Evolutionary conservation across 2,329 filamentous ascomycete species (phyloP).

Genomic region (Capronia americana): DNA sequence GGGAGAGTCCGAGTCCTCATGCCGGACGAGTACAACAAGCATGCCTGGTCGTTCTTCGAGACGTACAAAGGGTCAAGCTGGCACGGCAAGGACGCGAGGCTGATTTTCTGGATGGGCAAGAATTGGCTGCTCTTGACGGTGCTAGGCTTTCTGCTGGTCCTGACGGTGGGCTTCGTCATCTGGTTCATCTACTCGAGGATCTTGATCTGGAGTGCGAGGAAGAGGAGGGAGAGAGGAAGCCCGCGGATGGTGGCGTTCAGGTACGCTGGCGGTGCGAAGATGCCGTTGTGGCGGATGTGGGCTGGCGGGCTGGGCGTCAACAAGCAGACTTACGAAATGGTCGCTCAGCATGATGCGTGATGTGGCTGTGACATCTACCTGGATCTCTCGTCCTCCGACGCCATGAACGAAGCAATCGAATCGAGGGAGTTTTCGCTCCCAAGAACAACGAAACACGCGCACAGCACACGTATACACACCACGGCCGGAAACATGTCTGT

Average conservation of each 20-base stretch:
- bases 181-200: slow-evolving; percentile 61
- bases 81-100: slow-evolving; percentile 67
- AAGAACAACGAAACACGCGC: not conserved
- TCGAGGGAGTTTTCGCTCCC: not conserved
- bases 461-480: not conserved
- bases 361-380: not conserved
- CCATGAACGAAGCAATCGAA: not conserved
- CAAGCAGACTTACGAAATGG: slow-evolving; percentile 30
- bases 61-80: slow-evolving; percentile 69
- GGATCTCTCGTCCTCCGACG: not conserved
- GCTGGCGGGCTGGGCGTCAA: slow-evolving; percentile 19
- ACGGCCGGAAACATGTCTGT: not conserved
- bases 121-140: slow-evolving; percentile 64
- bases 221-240: slow-evolving; percentile 21
- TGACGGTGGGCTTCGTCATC: slow-evolving; percentile 53
- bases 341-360: slow-evolving; percentile 37
- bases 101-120: slow-evolving; percentile 70
- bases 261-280: slow-evolving; percentile 18
- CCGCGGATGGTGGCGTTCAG: slow-evolving; percentile 25
- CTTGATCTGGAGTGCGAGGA: slow-evolving; percentile 46
- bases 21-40: slow-evolving; percentile 71
- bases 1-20: slow-evolving; percentile 71
- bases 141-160: slow-evolving; percentile 57
- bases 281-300: slow-evolving; percentile 34
- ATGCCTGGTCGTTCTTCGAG: slow-evolving; percentile 75